These are phyloP conservation scores for Aspergillus bertholletiae DNA, from an alignment of 495 filamentous ascomycete species.

Conservation along the genomic window DNA sequence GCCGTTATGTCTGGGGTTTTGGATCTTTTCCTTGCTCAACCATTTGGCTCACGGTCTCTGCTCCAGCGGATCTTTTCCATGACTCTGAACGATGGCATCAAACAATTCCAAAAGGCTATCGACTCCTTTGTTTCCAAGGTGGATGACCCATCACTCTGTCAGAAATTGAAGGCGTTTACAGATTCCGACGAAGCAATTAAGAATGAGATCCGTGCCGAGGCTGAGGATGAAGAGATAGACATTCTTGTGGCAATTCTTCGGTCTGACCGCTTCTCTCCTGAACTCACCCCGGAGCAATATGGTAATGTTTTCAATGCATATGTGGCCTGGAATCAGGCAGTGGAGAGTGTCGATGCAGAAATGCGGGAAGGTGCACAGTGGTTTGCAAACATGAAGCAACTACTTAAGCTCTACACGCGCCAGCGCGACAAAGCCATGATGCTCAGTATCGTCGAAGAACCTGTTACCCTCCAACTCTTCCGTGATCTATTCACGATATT, in stretches of 20 bases:
- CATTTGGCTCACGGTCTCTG: constrained; percentile 83
- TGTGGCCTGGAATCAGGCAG: constrained; percentile 93
- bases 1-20: constrained; percentile 91
- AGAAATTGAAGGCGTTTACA: constrained; percentile 76
- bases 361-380: constrained; percentile 84
- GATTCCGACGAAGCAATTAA: constrained; percentile 72
- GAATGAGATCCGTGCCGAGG: constrained; percentile 67
- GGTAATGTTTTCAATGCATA: constrained; percentile 87
- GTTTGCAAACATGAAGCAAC: constrained; percentile 91
- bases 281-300: constrained; percentile 69
- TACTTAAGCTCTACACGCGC: constrained; percentile 86
- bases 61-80: constrained; percentile 91
- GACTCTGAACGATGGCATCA: constrained; percentile 87
- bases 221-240: constrained; percentile 67
- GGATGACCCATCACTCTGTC: constrained; percentile 70
- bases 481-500: constrained; percentile 97
- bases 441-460: constrained; percentile 92
- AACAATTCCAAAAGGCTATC: constrained; percentile 77
- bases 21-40: constrained; percentile 92
- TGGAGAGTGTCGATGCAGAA: constrained; percentile 87
- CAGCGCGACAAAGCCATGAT: constrained; percentile 97
- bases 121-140: constrained; percentile 72
- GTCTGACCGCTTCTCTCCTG: constrained; percentile 66
- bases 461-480: constrained; percentile 88
- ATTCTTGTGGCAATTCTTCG: constrained; percentile 78